A percentile compares a stretch with the other conserved stretches of the same genome.
phyloP scores from a whole-genome alignment of 202 grass and related monocot genomes.

The Bolboschoenoplectus hybrid region DNA sequence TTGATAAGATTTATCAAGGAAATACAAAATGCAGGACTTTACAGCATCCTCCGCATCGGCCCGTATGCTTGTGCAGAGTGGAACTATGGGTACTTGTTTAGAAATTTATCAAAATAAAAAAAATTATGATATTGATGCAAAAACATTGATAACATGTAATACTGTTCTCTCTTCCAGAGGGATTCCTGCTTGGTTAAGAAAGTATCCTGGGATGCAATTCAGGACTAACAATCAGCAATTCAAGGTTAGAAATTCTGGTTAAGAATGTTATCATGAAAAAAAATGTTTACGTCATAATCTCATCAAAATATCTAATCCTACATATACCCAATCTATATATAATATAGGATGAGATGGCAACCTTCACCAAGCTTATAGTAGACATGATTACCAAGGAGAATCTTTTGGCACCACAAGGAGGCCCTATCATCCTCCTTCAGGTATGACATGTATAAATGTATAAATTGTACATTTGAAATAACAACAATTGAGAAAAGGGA shows the following conservation, averaged over 20 bases:
- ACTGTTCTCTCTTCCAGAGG: slow-evolving; percentile 36
- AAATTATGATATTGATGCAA: slow-evolving; percentile 27
- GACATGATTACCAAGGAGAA: slow-evolving; percentile 44
- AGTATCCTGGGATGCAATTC: slow-evolving; percentile 76
- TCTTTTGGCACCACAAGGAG: slow-evolving; percentile 77
- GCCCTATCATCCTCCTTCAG: slow-evolving; percentile 85
- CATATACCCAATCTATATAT: background rate
- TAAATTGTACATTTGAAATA: background rate
- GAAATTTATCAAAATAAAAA: background rate
- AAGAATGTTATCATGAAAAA: background rate
- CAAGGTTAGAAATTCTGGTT: slow-evolving; percentile 39
- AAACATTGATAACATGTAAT: slow-evolving; percentile 21
- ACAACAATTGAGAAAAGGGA: background rate
- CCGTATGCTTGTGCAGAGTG: slow-evolving; percentile 89
- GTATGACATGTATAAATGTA: slow-evolving; percentile 36
- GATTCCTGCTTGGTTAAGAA: slow-evolving; percentile 71
- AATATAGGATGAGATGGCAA: slow-evolving; percentile 76
- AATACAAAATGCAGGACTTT: slow-evolving; percentile 70
- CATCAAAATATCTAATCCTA: background rate
- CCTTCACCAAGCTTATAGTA: slow-evolving; percentile 60
- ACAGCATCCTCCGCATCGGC: slow-evolving; percentile 77
- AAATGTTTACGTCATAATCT: background rate
- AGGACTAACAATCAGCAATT: slow-evolving; percentile 63
- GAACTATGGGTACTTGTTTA: slow-evolving; percentile 67
- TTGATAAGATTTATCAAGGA: slow-evolving; percentile 81